These are phyloP conservation scores for Hericium alpestre DNA, from an alignment of 768 basidiomycete genomes.

Conservation along the genomic window DNA sequence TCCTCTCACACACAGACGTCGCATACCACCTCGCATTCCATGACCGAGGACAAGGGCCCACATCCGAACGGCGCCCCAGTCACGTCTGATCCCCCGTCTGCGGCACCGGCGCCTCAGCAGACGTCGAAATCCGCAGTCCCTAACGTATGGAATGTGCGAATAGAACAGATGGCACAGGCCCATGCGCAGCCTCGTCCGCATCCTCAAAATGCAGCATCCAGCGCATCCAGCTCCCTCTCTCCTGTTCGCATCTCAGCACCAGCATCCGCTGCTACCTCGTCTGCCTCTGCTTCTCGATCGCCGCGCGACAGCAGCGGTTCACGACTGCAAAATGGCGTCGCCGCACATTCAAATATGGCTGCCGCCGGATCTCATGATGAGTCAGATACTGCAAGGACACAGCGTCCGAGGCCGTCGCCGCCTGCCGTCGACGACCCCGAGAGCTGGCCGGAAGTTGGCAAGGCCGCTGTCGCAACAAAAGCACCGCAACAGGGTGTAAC, in stretches of 20 bases:
- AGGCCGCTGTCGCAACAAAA: slow-evolving; percentile 8
- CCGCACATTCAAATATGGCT: slow-evolving; percentile 2
- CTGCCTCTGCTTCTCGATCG: not conserved
- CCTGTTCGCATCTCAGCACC: not conserved
- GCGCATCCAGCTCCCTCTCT: slow-evolving; percentile 1
- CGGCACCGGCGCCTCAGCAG: slow-evolving; percentile 6
- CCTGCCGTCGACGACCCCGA: slow-evolving; percentile 25
- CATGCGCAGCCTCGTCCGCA: slow-evolving; percentile 16
- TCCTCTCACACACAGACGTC: slow-evolving; percentile 6
- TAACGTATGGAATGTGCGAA: slow-evolving; percentile 37
- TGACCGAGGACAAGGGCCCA: slow-evolving; percentile 1
- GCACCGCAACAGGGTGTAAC: slow-evolving; percentile 7
- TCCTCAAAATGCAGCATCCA: slow-evolving; percentile 3
- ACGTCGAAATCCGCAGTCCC: slow-evolving; percentile 16
- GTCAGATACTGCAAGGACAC: slow-evolving; percentile 31
- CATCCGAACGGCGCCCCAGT: slow-evolving; percentile 1
- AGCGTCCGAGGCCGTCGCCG: slow-evolving; percentile 6
- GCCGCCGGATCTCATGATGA: slow-evolving; percentile 21
- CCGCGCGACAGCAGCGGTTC: not conserved
- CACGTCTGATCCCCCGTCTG: not conserved
- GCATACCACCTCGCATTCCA: not conserved
- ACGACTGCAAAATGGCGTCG: slow-evolving; percentile 2
- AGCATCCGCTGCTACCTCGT: not conserved
- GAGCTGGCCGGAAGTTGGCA: slow-evolving; percentile 38
- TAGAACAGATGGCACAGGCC: slow-evolving; percentile 27